Evolutionary conservation across 805 yeast genomes (phyloP), one percentile per base, ranked within the genome.

Genomic region (Wickerhamomyces tratensis): DNA sequence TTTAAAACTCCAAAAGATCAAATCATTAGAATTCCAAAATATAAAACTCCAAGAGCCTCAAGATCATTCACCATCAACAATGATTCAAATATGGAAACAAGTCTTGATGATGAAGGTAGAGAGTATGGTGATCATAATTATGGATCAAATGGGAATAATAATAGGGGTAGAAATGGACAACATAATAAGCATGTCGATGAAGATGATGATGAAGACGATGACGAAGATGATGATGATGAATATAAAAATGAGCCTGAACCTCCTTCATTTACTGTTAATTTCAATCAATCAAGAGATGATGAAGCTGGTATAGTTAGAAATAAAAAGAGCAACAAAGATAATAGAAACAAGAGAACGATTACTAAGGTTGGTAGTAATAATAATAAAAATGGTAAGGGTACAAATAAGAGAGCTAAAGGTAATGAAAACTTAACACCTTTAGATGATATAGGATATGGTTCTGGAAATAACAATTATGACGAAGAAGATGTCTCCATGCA

Each of bases 251-350:
- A 54, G 37, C 46, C 47, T 12, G 43, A 46, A 5, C 59, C 59
- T 4, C 59, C 59, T 1, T 43, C 58, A 1, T 50, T 54, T 42
- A 44, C 49, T 2, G 39, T 56, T n/a, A 47, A 45, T 25, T 56
- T 52, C 40, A 33, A 14, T 10, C 25, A 35, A 15, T 7, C n/a
- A 20, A 35, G 6, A 12, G 12, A 35, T 14, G 15, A 33, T 14
- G 35, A 13, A 7, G 8, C 2, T 33, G 15, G 15, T 13, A 3
- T 9, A n/a, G 12, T 9, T 7, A 33, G 35, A 7, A 14, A 33
- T 10, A 20, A 20, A 3, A 33, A 33, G 3, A 13, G n/a, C 5
- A n/a, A 11, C 6, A 13, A 33, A 11, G 35, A 11, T 33, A n/a
- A 13, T 14, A 33, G 20, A 20, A 20, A 20, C 2, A 20, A 20